A percentile compares a stretch with the other conserved stretches of the same genome.
Evolutionary conservation across 345 rosid genomes (phyloP).

Genomic region (Ceriops zippeliana): DNA sequence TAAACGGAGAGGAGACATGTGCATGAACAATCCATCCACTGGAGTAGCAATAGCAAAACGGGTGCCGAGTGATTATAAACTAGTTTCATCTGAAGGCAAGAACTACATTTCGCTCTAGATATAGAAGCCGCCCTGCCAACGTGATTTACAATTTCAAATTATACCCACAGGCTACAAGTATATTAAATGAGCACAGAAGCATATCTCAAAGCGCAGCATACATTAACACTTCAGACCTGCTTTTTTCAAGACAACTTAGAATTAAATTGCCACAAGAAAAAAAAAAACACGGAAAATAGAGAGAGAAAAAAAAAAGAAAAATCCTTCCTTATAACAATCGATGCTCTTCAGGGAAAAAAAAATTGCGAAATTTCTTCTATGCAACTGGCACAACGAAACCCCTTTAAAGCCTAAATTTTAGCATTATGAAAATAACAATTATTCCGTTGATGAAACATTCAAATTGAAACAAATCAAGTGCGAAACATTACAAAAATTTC

Average conservation of each 20-base stretch:
- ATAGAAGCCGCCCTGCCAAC: constrained; percentile 32
- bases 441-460: too few relatives aligned
- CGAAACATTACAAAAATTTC: too few relatives aligned
- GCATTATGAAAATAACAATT: too few relatives aligned
- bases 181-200: not conserved
- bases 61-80: constrained; percentile 25
- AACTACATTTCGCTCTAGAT: constrained; percentile 25
- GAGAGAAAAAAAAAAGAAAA: constrained; percentile 9
- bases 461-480: too few relatives aligned
- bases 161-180: not conserved
- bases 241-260: not conserved
- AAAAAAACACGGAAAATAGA: not conserved
- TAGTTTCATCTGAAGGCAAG: constrained; percentile 31
- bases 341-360: too few relatives aligned
- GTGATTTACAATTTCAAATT: not conserved
- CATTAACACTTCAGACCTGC: too few relatives aligned
- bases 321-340: too few relatives aligned
- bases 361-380: too few relatives aligned
- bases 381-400: too few relatives aligned
- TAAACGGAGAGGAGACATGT: constrained; percentile 18
- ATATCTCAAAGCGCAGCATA: not conserved
- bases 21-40: constrained; percentile 29
- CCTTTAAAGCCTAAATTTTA: too few relatives aligned
- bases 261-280: constrained; percentile 2
- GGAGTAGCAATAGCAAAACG: constrained; percentile 21